phyloP scores from a whole-genome alignment of 257 asterid species.

The Thymus quinquecostatus region DNA sequence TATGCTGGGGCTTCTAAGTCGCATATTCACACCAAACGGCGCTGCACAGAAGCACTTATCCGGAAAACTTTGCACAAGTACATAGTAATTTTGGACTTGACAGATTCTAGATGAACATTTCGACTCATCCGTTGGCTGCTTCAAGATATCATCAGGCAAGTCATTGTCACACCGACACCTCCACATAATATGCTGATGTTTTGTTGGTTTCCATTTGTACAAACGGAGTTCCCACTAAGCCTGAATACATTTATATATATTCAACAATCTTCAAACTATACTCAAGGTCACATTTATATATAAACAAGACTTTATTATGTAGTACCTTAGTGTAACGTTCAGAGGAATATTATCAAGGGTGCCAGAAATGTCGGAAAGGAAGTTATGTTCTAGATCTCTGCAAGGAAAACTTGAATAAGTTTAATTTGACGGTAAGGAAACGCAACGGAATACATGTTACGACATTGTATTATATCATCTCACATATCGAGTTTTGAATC shows the following conservation, averaged over 20 bases:
- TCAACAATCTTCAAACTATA: no score
- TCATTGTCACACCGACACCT: conserved; percentile 28
- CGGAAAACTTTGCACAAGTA: conserved; percentile 45
- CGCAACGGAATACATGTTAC: neutral
- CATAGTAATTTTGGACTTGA: conserved; percentile 21
- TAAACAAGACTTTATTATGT: conserved; percentile 2
- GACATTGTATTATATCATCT: conserved; percentile 17
- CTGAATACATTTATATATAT: conserved; percentile 25
- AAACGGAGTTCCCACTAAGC: conserved; percentile 53
- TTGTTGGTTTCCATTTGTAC: conserved; percentile 39
- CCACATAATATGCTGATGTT: conserved; percentile 46
- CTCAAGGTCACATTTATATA: no score
- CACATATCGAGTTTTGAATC: conserved; percentile 52
- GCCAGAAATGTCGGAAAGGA: conserved; percentile 54
- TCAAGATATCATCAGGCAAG: conserved; percentile 25
- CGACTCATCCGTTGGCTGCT: conserved; percentile 26
- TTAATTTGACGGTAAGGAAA: conserved; percentile 10
- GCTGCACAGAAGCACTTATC: conserved; percentile 52
- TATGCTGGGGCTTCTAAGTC: conserved; percentile 60
- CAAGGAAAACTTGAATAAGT: conserved; percentile 27
- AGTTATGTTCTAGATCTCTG: conserved; percentile 51
- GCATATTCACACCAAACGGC: conserved; percentile 54
- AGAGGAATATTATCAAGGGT: conserved; percentile 42
- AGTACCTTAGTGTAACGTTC: conserved; percentile 47
- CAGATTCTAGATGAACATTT: conserved; percentile 43